These are phyloP conservation scores for Trypanosoma platydactyli DNA, from an alignment of 208 protist species.

Conservation along the genomic window DNA sequence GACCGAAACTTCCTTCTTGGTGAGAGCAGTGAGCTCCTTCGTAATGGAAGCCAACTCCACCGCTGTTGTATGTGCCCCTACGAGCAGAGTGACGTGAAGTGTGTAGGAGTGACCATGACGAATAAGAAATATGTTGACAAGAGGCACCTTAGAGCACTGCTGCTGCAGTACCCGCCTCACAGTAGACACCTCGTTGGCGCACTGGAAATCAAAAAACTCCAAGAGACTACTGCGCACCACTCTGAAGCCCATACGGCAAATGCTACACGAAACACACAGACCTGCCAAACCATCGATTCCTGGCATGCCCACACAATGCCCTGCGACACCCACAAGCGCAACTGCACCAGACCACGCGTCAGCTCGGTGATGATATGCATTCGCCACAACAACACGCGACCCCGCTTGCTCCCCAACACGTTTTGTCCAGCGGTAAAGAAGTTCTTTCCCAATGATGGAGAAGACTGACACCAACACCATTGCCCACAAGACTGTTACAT, in stretches of 20 bases:
- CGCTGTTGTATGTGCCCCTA: slow-evolving; percentile 38
- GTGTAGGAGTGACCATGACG: slow-evolving; percentile 83
- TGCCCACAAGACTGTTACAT: slow-evolving; percentile 70
- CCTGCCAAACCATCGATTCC: slow-evolving; percentile 81
- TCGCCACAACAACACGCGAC: slow-evolving; percentile 85
- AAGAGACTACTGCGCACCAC: slow-evolving; percentile 60
- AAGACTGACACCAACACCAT: slow-evolving; percentile 74
- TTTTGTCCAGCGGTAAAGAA: slow-evolving; percentile 80
- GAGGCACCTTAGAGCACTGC: slow-evolving; percentile 45
- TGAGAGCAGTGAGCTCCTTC: slow-evolving; percentile 54
- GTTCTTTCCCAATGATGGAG: slow-evolving; percentile 77
- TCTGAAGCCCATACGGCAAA: slow-evolving; percentile 77
- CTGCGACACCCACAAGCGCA: slow-evolving; percentile 75
- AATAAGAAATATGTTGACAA: slow-evolving; percentile 84
- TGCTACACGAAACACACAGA: slow-evolving; percentile 71
- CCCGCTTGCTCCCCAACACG: slow-evolving; percentile 69
- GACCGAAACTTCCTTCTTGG: slow-evolving; percentile 42
- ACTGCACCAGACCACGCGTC: slow-evolving; percentile 88
- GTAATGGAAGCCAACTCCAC: slow-evolving; percentile 37
- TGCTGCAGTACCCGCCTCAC: slow-evolving; percentile 64
- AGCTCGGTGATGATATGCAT: slow-evolving; percentile 88
- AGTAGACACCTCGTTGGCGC: slow-evolving; percentile 53
- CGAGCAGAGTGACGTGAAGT: slow-evolving; percentile 73
- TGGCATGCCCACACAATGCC: slow-evolving; percentile 65
- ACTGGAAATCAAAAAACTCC: slow-evolving; percentile 90